Conservation (phyloP, 2,329 filamentous ascomycete genomes). For the Epichloe baconii region DNA sequence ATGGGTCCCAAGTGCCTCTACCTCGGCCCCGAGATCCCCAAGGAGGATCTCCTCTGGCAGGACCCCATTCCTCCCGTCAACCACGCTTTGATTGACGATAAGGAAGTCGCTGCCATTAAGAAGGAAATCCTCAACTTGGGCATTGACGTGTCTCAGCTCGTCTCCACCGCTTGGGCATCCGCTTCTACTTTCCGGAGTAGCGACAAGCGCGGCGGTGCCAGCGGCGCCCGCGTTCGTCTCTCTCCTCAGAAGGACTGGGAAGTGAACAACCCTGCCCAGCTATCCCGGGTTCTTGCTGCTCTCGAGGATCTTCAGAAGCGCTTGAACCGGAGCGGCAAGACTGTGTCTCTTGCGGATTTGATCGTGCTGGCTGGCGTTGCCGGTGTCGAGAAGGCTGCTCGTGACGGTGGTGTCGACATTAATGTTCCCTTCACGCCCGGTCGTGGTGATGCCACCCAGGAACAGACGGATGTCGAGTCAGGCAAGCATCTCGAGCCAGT, state of each 20-base stretch:
- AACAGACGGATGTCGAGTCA: conserved; percentile 55
- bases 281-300: conserved; percentile 45
- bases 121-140: conserved; percentile 51
- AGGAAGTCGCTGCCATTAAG: conserved; percentile 54
- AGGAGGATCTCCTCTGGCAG: conserved; percentile 60
- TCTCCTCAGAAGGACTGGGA: conserved; percentile 59
- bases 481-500: conserved; percentile 54
- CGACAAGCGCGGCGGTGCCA: conserved; percentile 75
- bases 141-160: conserved; percentile 45
- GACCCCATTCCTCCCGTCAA: conserved; percentile 53
- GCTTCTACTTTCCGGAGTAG: conserved; percentile 60
- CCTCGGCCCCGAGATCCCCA: conserved; percentile 61
- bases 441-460: conserved; percentile 56
- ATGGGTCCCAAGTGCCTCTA: conserved; percentile 60
- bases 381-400: conserved; percentile 58
- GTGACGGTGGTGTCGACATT: conserved; percentile 31
- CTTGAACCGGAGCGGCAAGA: conserved; percentile 56
- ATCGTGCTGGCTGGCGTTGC: conserved; percentile 63
- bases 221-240: conserved; percentile 65
- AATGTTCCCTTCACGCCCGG: conserved; percentile 61
- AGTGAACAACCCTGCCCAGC: conserved; percentile 58
- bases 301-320: conserved; percentile 53
- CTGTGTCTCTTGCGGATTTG: conserved; percentile 65
- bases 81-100: conserved; percentile 45
- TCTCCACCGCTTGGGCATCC: conserved; percentile 55